phyloP scores from a whole-genome alignment of 2,329 filamentous ascomycete genomes.

The Fusarium stilboides region DNA sequence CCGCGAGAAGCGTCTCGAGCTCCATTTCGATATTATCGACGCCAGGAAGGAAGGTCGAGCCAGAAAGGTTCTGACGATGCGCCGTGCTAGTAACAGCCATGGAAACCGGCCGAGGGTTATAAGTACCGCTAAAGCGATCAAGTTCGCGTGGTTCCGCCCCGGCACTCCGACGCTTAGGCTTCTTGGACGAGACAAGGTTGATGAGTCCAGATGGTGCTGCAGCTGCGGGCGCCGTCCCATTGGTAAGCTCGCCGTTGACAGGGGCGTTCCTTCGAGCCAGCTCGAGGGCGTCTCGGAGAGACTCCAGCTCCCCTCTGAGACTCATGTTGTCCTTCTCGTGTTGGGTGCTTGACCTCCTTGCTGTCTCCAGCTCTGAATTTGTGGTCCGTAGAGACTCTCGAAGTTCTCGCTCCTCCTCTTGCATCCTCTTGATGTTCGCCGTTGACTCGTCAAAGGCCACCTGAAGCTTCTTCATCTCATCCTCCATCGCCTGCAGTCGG shows the following conservation, averaged over 20 bases:
- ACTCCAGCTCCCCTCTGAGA: conserved; percentile 88
- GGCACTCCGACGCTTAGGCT: conserved; percentile 93
- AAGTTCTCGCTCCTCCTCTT: conserved; percentile 91
- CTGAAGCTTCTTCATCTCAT: conserved; percentile 94
- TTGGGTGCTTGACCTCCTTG: conserved; percentile 80
- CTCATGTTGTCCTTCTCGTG: conserved; percentile 89
- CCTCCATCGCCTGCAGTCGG: conserved; percentile 90
- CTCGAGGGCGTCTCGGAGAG: conserved; percentile 94
- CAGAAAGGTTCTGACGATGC: conserved; percentile 79
- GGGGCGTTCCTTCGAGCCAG: conserved; percentile 84
- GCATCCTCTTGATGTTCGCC: conserved; percentile 90
- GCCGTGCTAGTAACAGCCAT: conserved; percentile 85
- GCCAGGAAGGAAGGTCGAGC: conserved; percentile 83
- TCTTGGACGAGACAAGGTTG: conserved; percentile 97
- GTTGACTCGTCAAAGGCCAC: conserved; percentile 91
- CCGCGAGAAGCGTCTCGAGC: conserved; percentile 91
- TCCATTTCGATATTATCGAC: conserved; percentile 95
- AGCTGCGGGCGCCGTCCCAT: conserved; percentile 60
- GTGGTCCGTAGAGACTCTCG: conserved; percentile 86
- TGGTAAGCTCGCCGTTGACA: conserved; percentile 73
- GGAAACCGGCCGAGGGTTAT: conserved; percentile 94
- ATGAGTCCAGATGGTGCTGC: conserved; percentile 83
- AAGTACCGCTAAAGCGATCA: conserved; percentile 92
- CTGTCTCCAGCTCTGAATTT: conserved; percentile 84
- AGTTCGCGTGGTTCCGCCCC: conserved; percentile 87